These are phyloP conservation scores for Globisporangium acanthophoron DNA, from an alignment of 352 stramenopile genomes.

Conservation along the genomic window DNA sequence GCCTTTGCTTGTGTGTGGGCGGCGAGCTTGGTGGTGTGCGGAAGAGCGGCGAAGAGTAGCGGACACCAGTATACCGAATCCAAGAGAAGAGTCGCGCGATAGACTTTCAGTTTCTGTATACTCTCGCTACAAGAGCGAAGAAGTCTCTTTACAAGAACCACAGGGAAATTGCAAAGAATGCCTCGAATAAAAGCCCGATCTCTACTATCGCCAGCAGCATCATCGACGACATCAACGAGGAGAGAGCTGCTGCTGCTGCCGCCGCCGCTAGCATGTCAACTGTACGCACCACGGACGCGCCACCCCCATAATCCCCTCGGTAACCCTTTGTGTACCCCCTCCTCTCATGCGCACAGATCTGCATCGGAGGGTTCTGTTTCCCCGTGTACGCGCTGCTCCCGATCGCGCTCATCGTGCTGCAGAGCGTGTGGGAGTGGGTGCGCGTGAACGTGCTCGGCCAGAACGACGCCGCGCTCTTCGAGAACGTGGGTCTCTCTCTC, in stretches of 20 bases:
- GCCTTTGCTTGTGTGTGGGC: neutral
- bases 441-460: slow-evolving; percentile 55
- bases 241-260: neutral
- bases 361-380: slow-evolving; percentile 74
- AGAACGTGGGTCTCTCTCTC: slow-evolving; percentile 25
- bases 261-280: neutral
- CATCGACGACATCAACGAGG: neutral
- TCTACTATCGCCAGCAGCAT: neutral
- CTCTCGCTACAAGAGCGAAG: neutral
- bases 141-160: slow-evolving; percentile 19
- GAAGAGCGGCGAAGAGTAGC: no score
- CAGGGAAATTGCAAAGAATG: slow-evolving; percentile 10
- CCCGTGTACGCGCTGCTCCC: slow-evolving; percentile 72
- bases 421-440: slow-evolving; percentile 68
- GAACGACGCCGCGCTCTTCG: slow-evolving; percentile 37
- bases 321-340: neutral
- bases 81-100: neutral
- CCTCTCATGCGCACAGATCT: slow-evolving; percentile 40
- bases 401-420: slow-evolving; percentile 62
- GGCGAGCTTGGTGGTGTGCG: slow-evolving; percentile 3
- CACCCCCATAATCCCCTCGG: neutral
- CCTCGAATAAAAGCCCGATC: neutral
- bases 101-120: neutral
- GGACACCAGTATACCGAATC: neutral
- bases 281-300: neutral